Conservation (phyloP, 768 basidiomycete species). For the Mycena vitilis region DNA sequence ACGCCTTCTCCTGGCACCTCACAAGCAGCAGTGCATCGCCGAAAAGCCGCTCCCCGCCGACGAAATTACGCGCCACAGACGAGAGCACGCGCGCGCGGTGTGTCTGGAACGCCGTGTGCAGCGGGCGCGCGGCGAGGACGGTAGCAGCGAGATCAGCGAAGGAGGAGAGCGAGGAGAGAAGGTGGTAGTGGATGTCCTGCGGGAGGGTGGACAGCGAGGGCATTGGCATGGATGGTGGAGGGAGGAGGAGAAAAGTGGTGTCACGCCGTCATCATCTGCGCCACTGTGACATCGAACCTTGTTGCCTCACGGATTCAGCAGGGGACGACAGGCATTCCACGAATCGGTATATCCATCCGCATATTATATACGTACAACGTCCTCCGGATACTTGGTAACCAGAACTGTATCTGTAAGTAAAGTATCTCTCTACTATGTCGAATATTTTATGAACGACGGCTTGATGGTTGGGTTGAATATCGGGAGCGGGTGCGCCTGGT, state of each 20-base stretch:
- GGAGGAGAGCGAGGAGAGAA: slow-evolving; percentile 8
- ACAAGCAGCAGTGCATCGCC: slow-evolving; percentile 26
- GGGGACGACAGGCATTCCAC: no score
- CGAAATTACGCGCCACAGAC: slow-evolving; percentile 25
- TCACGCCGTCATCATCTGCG: not conserved
- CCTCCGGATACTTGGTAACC: not conserved
- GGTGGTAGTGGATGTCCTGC: slow-evolving; percentile 11
- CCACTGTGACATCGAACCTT: not conserved
- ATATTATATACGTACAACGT: not conserved
- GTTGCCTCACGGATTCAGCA: no score
- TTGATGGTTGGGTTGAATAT: slow-evolving; percentile 22
- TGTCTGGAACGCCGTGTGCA: slow-evolving; percentile 18
- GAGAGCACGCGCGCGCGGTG: slow-evolving; percentile 14
- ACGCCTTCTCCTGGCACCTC: slow-evolving; percentile 17
- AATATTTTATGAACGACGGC: slow-evolving; percentile 24
- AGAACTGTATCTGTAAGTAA: no score
- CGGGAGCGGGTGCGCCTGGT: slow-evolving; percentile 26
- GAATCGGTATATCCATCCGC: no score
- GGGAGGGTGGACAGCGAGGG: slow-evolving; percentile 11
- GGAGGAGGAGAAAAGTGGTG: not conserved
- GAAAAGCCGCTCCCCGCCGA: slow-evolving; percentile 12
- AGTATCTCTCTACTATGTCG: not conserved
- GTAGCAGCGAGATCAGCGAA: slow-evolving; percentile 18
- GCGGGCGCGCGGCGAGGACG: slow-evolving; percentile 16
- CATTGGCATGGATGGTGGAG: slow-evolving; percentile 16